Base-by-base conservation (phyloP, 2,329 filamentous ascomycete species). In the Trichophyton schoenleinii region DNA sequence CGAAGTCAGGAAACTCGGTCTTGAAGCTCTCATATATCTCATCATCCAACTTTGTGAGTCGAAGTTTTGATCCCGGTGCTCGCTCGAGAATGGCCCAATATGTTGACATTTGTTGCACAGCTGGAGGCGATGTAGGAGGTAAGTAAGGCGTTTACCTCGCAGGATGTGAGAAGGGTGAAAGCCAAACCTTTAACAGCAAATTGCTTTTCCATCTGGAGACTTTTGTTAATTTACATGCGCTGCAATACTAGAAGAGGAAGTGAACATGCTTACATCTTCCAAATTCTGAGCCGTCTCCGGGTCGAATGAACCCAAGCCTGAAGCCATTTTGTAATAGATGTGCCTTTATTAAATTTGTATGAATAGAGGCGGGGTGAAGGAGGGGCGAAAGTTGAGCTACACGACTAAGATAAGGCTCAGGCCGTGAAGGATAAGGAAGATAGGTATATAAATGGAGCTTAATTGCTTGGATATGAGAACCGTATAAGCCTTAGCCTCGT, bases 81-180 rank as follows among this genome's bases (percentile, higher is more conserved):
- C 87, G 90, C 76, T 96, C 88, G 69, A 99, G 88, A 71, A 99
- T 92, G 59, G 86, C 81, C 92, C 92, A 99, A 81, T 99, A 97
- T 57, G 92, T 96, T 71, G 89, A 84, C 82, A 99, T 89, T 75
- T 99, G 94, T 75, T 96, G 89, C 42, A 97, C 94, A 59, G 87
- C 91, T 81, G 66, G 28, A 41, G 13, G 38, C 38, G 20, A 49
- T 18, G 9, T 13, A 18, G 4, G 13, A 34, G 13, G 22, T 31
- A n/a, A 55, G 28, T 34, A 18, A 57, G 3, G 1, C 3, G 9
- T 38, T 15, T 22, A 52, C 25, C 38, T 58, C 57, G 38, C 18
- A 15, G 18, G 13, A 25, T 31, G 60, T 36, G 28, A 20, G 57
- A 57, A 63, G 22, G 15, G 9, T 38, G n/a, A 13, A 44, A 18